These are phyloP conservation scores for Curvularia sp. DNA, from an alignment of 2,329 filamentous ascomycete species.

Conservation along the genomic window DNA sequence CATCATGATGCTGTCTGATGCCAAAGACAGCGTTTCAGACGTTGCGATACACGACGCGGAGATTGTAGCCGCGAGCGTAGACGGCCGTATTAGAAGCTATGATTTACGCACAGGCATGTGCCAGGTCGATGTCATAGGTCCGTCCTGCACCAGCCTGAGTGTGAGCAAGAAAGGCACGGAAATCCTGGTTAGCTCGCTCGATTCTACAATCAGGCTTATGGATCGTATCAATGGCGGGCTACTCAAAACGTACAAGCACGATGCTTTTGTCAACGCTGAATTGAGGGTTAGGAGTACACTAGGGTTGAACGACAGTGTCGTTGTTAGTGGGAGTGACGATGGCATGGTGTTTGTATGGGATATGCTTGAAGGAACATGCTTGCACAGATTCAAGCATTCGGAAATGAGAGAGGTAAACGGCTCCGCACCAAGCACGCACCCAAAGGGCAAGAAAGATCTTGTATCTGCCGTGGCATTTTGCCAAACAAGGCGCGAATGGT, in stretches of 20 bases:
- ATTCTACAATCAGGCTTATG: conserved; percentile 79
- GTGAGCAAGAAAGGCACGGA: conserved; percentile 76
- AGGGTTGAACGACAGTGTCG: conserved; percentile 77
- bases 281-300: conserved; percentile 78
- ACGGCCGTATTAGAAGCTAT: conserved; percentile 81
- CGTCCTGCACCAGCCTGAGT: conserved; percentile 76
- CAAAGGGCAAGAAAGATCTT: conserved; percentile 52
- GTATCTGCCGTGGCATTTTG: conserved; percentile 60
- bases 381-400: conserved; percentile 65
- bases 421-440: conserved; percentile 43
- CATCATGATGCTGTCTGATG: conserved; percentile 76
- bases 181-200: conserved; percentile 76
- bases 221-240: conserved; percentile 77
- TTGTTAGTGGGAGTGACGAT: conserved; percentile 82
- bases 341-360: conserved; percentile 84
- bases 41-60: conserved; percentile 55
- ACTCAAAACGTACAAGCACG: conserved; percentile 72
- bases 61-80: conserved; percentile 80
- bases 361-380: conserved; percentile 73
- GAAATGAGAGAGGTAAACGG: conserved; percentile 40
- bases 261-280: conserved; percentile 67
- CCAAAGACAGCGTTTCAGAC: conserved; percentile 69
- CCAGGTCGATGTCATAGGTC: conserved; percentile 51
- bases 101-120: conserved; percentile 79
- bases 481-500: conserved; percentile 56